Percentiles rank a stretch among this genome's conserved stretches.
phyloP scores from a whole-genome alignment of 2,329 filamentous ascomycete species.

The Phialophora expanda region DNA sequence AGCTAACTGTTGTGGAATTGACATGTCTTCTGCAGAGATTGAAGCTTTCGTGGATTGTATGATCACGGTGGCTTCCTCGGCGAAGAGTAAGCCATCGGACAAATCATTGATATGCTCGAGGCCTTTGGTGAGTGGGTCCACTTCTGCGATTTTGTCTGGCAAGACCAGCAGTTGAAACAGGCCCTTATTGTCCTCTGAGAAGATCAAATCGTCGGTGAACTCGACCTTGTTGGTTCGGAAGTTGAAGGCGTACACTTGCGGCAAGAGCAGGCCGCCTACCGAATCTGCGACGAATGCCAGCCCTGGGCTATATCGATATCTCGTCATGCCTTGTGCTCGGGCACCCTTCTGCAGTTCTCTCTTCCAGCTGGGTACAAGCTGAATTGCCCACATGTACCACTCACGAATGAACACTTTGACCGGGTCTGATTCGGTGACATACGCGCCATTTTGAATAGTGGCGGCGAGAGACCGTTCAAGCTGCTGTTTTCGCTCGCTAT shows the following conservation, averaged over 20 bases:
- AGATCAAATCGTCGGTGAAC: constrained; percentile 47
- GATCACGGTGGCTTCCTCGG: constrained; percentile 32
- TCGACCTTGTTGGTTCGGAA: constrained; percentile 30
- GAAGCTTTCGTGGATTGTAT: constrained; percentile 25
- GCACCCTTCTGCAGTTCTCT: constrained; percentile 42
- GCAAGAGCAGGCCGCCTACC: constrained; percentile 44
- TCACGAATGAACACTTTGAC: constrained; percentile 45
- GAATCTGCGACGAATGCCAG: constrained; percentile 44
- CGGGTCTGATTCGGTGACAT: constrained; percentile 42
- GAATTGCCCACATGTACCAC: constrained; percentile 44
- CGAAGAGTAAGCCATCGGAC: constrained; percentile 18
- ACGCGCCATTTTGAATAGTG: constrained; percentile 46
- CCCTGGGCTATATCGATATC: constrained; percentile 42
- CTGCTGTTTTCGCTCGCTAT: constrained; percentile 48
- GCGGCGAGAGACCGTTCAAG: constrained; percentile 45
- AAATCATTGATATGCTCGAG: constrained; percentile 21
- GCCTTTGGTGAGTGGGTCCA: constrained; percentile 17
- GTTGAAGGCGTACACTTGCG: constrained; percentile 45
- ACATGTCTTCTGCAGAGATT: neutral
- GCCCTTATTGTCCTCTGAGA: constrained; percentile 38
- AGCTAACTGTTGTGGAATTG: constrained; percentile 21
- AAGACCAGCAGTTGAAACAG: constrained; percentile 46
- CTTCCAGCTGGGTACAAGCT: constrained; percentile 44
- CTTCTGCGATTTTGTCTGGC: constrained; percentile 29
- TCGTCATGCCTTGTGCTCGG: constrained; percentile 43